phyloP scores from a whole-genome alignment of 2,329 filamentous ascomycete species.

The Hymenoscyphus repandus region DNA sequence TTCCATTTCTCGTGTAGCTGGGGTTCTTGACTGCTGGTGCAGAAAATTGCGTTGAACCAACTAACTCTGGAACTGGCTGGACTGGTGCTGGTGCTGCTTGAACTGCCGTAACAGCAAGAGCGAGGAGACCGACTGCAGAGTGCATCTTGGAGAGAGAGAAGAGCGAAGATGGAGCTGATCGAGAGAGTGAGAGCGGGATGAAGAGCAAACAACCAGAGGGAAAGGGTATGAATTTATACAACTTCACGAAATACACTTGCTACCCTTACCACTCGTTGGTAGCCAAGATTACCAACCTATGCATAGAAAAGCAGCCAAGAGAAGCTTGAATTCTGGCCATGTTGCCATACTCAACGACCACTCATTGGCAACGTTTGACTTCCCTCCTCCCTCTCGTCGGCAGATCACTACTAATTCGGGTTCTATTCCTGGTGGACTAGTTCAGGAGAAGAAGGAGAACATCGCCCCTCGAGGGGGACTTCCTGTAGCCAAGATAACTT shows the following conservation, averaged over 20 bases:
- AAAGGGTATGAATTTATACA: neutral
- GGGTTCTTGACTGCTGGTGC: constrained; percentile 26
- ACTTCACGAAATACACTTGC: neutral
- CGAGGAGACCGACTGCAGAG: constrained; percentile 23
- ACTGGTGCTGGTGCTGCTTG: constrained; percentile 14
- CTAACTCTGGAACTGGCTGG: neutral
- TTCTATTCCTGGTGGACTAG: neutral
- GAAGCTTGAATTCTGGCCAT: constrained; percentile 1
- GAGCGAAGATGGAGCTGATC: neutral
- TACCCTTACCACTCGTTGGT: neutral
- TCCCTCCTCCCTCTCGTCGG: too few species aligned
- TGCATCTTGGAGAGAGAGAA: constrained; percentile 22
- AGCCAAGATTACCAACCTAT: neutral
- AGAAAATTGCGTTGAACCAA: constrained; percentile 15
- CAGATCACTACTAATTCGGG: neutral
- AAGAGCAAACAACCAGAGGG: neutral
- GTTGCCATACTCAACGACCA: neutral
- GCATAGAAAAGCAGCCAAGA: neutral
- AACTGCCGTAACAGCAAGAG: constrained; percentile 19
- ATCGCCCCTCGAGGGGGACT: neutral
- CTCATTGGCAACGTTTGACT: neutral
- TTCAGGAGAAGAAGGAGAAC: neutral
- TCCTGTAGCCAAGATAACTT: too few species aligned
- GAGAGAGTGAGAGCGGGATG: neutral
- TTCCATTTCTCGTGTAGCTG: constrained; percentile 28